These are phyloP conservation scores for Aspergillus ibericus DNA, from an alignment of 2,329 filamentous ascomycete species.

Conservation along the genomic window DNA sequence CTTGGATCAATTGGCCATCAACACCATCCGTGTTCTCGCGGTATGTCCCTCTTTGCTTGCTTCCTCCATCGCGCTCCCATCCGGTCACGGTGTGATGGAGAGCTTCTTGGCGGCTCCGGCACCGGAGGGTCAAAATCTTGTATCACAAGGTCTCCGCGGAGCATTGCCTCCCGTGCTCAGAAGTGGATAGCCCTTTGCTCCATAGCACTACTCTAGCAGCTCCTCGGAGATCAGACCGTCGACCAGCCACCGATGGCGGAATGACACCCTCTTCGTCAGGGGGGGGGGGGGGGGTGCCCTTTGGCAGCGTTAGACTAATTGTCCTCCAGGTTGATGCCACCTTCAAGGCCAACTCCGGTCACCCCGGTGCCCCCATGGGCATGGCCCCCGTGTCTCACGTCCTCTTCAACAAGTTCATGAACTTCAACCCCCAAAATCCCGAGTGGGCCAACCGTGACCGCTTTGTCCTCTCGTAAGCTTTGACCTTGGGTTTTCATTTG, in stretches of 20 bases:
- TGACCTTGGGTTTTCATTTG: neutral
- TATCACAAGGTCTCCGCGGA: neutral
- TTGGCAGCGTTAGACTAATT: constrained; percentile 10
- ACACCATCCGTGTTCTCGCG: constrained; percentile 95
- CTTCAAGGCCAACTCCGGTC: constrained; percentile 91
- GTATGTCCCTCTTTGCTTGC: constrained; percentile 60
- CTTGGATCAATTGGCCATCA: constrained; percentile 86
- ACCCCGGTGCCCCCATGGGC: constrained; percentile 97
- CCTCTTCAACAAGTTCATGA: constrained; percentile 98
- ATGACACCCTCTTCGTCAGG: neutral
- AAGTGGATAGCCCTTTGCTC: neutral
- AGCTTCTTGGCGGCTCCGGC: neutral
- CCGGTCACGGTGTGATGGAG: neutral
- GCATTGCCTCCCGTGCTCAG: neutral
- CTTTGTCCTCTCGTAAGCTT: constrained; percentile 95
- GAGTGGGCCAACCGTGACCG: constrained; percentile 96
- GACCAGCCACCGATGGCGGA: neutral
- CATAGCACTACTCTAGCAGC: neutral
- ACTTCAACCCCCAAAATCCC: constrained; percentile 99
- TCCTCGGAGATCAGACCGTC: neutral
- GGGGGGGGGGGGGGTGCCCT: neutral
- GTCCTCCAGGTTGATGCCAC: constrained; percentile 87
- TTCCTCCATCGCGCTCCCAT: constrained; percentile 8
- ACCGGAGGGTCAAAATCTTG: neutral
- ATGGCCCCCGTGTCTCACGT: constrained; percentile 96